Percentiles rank a stretch among this genome's conserved stretches.
Evolutionary conservation across 2,329 filamentous ascomycete genomes (phyloP).

Genomic region (Diaporthe australafricana): DNA sequence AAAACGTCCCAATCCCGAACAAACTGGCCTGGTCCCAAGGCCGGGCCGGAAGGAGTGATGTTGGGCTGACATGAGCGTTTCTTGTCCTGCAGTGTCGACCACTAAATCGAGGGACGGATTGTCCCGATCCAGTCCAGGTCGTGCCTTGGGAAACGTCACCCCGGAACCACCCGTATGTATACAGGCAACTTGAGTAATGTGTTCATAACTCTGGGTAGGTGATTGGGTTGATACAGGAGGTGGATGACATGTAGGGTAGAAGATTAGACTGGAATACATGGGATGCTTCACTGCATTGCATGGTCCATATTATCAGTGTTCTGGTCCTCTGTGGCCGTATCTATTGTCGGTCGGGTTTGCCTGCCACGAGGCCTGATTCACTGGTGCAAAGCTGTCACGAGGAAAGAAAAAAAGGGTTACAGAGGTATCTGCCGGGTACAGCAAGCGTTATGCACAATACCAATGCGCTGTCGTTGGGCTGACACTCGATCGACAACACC

Average conservation of each 20-base stretch:
- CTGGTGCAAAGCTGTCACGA: neutral
- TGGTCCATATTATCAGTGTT: neutral
- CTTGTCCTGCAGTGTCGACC: conserved; percentile 40
- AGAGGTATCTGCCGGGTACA: neutral
- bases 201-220: neutral
- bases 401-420: neutral
- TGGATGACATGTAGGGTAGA: conserved; percentile 2
- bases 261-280: conserved; percentile 16
- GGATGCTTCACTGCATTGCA: conserved; percentile 17
- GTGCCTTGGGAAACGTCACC: neutral
- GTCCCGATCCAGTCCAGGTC: conserved; percentile 49
- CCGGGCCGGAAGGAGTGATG: neutral
- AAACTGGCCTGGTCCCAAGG: conserved; percentile 1
- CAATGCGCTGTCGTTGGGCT: conserved; percentile 17
- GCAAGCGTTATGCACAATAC: conserved; percentile 11
- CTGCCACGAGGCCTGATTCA: neutral
- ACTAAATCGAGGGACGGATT: conserved; percentile 45
- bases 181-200: neutral
- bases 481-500: conserved; percentile 16
- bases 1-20: neutral
- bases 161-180: neutral
- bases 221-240: neutral
- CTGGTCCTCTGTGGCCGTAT: neutral
- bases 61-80: conserved; percentile 43
- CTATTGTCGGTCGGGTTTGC: conserved; percentile 3